Percentiles rank a stretch among this genome's conserved stretches.
phyloP scores from a whole-genome alignment of 352 stramenopile genomes.

The Pythium monospermum region DNA sequence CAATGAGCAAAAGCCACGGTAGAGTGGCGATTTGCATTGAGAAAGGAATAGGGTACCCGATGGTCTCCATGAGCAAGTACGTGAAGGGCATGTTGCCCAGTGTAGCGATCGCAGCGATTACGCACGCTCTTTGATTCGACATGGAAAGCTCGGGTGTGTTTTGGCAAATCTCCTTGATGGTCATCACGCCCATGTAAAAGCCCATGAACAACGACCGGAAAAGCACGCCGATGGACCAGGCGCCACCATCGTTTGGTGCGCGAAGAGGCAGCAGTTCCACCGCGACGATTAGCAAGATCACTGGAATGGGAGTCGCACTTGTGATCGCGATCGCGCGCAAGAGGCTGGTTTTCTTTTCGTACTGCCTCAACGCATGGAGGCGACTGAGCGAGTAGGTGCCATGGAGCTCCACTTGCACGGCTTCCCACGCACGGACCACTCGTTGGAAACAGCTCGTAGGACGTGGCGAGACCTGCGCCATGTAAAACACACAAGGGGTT shows the following conservation, averaged over 20 bases:
- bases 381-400: slow-evolving; percentile 26
- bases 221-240: no score
- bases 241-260: background rate
- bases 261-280: background rate
- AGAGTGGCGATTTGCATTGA: background rate
- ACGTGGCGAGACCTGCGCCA: no score
- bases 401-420: slow-evolving; percentile 35
- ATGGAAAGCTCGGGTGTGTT: background rate
- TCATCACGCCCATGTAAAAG: background rate
- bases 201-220: background rate
- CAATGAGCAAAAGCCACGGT: background rate
- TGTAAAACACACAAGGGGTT: no score
- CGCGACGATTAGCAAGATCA: background rate
- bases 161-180: background rate
- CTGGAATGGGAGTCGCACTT: background rate
- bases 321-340: background rate
- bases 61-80: background rate
- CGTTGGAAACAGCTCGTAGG: no score
- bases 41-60: background rate
- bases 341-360: background rate
- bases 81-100: background rate
- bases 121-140: background rate
- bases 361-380: background rate
- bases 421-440: slow-evolving; percentile 18
- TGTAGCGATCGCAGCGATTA: background rate